Evolutionary conservation across 768 basidiomycete species (phyloP).

Genomic region (Agaricus subrufescens): DNA sequence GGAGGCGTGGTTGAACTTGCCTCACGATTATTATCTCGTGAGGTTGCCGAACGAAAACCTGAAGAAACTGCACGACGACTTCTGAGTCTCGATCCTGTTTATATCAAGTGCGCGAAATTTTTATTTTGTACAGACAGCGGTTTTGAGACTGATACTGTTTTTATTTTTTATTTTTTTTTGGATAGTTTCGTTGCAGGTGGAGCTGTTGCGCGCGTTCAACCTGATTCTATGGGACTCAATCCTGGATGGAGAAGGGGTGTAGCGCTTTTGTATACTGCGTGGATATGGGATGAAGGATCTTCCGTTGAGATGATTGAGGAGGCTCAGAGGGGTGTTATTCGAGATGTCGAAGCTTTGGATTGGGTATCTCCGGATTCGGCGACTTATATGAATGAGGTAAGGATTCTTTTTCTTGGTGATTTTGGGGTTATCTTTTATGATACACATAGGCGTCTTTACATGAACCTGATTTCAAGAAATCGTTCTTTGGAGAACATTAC

Average conservation of each 20-base stretch:
- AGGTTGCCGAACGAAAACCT: conserved; percentile 18
- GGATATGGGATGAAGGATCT: conserved; percentile 23
- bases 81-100: conserved; percentile 16
- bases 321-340: conserved; percentile 14
- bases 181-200: conserved; percentile 32
- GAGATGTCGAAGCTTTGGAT: conserved; percentile 19
- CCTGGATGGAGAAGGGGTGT: conserved; percentile 45
- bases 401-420: neutral
- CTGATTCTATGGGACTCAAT: conserved; percentile 36
- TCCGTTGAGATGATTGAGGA: conserved; percentile 16
- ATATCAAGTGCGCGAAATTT: conserved; percentile 17
- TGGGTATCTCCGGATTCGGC: conserved; percentile 28
- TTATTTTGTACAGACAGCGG: neutral
- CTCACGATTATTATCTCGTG: conserved; percentile 28
- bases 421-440: neutral
- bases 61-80: conserved; percentile 20
- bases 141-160: neutral
- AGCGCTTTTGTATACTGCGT: conserved; percentile 21
- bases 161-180: conserved; percentile 19
- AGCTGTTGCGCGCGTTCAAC: conserved; percentile 29
- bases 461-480: conserved; percentile 33
- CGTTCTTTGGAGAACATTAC: conserved; percentile 46
- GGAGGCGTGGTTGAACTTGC: conserved; percentile 23
- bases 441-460: conserved; percentile 35
- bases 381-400: conserved; percentile 47